Percentiles rank a stretch among this genome's conserved stretches.
These are phyloP conservation scores for Ganoderma lingzhi DNA, from an alignment of 1,284 basidiomycete genomes.

Conservation along the genomic window DNA sequence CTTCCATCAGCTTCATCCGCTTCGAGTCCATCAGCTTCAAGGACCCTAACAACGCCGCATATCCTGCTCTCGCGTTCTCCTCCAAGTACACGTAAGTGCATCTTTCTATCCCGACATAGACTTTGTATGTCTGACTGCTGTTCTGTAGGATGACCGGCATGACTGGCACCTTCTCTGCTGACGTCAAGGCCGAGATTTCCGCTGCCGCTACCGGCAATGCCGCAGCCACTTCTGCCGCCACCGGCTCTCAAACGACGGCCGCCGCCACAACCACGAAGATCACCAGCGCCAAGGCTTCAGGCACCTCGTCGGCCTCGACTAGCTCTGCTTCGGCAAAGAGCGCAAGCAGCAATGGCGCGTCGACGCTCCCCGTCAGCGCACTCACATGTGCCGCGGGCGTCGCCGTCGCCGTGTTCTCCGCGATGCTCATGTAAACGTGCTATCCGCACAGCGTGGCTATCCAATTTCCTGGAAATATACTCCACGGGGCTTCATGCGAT, in stretches of 20 bases:
- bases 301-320: slow-evolving; percentile 32
- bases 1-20: slow-evolving; percentile 69
- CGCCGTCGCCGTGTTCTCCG: slow-evolving; percentile 39
- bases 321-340: slow-evolving; percentile 35
- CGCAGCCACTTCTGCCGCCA: slow-evolving; percentile 20
- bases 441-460: neutral
- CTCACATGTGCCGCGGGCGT: slow-evolving; percentile 39
- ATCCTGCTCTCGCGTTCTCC: slow-evolving; percentile 79
- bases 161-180: slow-evolving; percentile 68
- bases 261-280: slow-evolving; percentile 30
- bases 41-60: slow-evolving; percentile 59
- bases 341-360: slow-evolving; percentile 38
- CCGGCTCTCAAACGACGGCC: slow-evolving; percentile 33
- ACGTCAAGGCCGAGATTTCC: slow-evolving; percentile 61
- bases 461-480: neutral
- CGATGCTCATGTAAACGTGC: slow-evolving; percentile 39
- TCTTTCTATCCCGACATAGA: neutral
- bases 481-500: neutral
- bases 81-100: slow-evolving; percentile 72
- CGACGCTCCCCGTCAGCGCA: slow-evolving; percentile 33
- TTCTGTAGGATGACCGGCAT: slow-evolving; percentile 61
- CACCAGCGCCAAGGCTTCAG: slow-evolving; percentile 21
- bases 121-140: neutral
- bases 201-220: slow-evolving; percentile 45
- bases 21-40: slow-evolving; percentile 65